Percentiles rank a stretch among this genome's conserved stretches.
Evolutionary conservation across 1,139 yeast species (phyloP).

Genomic region (Kodamaea arcana): DNA sequence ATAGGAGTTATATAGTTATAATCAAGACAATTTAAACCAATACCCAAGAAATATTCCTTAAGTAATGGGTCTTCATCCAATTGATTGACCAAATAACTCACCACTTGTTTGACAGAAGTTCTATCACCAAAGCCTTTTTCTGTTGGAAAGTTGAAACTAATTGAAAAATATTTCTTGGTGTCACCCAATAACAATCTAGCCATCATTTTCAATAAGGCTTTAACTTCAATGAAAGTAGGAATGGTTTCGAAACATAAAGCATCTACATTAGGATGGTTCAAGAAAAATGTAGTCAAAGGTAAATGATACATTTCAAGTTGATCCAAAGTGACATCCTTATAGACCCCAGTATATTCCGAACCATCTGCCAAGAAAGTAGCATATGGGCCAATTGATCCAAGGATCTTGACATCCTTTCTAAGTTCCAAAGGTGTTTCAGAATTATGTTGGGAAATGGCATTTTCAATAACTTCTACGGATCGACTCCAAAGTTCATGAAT

Average conservation of each 20-base stretch:
- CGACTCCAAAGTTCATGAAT: slow-evolving; percentile 26
- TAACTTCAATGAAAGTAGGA: slow-evolving; percentile 51
- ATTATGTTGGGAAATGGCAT: slow-evolving; percentile 19
- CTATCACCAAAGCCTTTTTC: slow-evolving; percentile 28
- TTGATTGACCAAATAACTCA: slow-evolving; percentile 15
- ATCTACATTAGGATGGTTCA: slow-evolving; percentile 39
- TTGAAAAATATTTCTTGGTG: slow-evolving; percentile 23
- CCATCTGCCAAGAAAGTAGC: slow-evolving; percentile 66
- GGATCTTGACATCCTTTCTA: slow-evolving; percentile 23
- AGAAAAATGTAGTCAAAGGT: slow-evolving; percentile 41
- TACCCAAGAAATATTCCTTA: slow-evolving; percentile 21
- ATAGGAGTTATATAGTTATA: slow-evolving; percentile 20
- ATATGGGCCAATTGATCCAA: slow-evolving; percentile 70
- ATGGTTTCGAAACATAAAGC: slow-evolving; percentile 63
- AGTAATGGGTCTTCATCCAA: slow-evolving; percentile 10
- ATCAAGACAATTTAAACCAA: slow-evolving; percentile 42
- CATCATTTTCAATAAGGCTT: slow-evolving; percentile 26
- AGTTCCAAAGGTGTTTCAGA: slow-evolving; percentile 1
- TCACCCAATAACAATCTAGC: slow-evolving; percentile 9
- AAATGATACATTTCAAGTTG: slow-evolving; percentile 44
- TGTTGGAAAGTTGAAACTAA: slow-evolving; percentile 27
- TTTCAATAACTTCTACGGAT: slow-evolving; percentile 27
- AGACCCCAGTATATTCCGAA: slow-evolving; percentile 65
- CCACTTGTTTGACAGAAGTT: slow-evolving; percentile 22
- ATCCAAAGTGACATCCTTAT: slow-evolving; percentile 28